phyloP scores from a whole-genome alignment of 768 basidiomycete species.

The Rhodosporidiobolus odoratus region DNA sequence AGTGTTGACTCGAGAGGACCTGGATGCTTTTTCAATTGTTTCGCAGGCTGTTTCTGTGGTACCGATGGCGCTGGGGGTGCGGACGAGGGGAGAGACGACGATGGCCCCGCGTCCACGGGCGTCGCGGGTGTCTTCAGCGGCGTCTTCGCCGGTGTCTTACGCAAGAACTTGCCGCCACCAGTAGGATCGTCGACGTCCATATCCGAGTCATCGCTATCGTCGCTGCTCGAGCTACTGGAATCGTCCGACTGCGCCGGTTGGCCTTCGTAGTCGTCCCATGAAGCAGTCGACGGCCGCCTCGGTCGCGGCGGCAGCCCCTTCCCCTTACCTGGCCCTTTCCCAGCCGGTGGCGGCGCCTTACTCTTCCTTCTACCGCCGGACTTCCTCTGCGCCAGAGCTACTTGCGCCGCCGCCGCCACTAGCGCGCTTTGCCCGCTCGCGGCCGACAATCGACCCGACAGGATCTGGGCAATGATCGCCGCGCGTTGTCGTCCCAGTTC shows the following conservation, averaged over 20 bases:
- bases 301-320: constrained; percentile 20
- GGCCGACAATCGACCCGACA: neutral
- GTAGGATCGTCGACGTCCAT: neutral
- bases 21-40: neutral
- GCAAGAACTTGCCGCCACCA: neutral
- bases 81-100: neutral
- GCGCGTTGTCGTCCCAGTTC: constrained; percentile 12
- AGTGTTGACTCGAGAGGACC: neutral
- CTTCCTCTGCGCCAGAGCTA: neutral
- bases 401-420: neutral
- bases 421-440: neutral
- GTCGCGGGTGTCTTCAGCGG: neutral
- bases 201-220: constrained; percentile 3
- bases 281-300: neutral
- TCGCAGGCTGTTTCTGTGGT: neutral
- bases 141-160: neutral
- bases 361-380: constrained; percentile 11
- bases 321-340: constrained; percentile 25
- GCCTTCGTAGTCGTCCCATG: constrained; percentile 1
- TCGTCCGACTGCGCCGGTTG: neutral
- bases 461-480: constrained; percentile 18
- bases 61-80: neutral
- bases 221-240: neutral
- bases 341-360: neutral
- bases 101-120: neutral